Percentiles rank a stretch among this genome's conserved stretches.
phyloP scores from a whole-genome alignment of 225 moss, liverwort and hornwort genomes.

The Rhytidiadelphus loreus region DNA sequence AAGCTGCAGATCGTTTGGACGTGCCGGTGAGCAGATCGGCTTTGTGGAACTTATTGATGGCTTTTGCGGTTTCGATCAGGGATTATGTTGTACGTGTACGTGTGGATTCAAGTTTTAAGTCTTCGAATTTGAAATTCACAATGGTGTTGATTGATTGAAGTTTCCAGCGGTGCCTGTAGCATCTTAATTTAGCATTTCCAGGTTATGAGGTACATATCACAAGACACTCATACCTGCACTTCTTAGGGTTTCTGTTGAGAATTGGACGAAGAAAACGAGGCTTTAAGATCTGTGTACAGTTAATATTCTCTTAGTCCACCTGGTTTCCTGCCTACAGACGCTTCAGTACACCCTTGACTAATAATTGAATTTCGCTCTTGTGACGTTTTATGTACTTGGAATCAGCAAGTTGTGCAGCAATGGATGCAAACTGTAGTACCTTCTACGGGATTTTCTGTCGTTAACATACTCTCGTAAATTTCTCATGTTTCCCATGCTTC shows the following conservation, averaged over 20 bases:
- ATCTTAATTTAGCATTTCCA: background rate
- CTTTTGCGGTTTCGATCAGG: background rate
- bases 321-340: background rate
- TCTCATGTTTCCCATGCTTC: too few species aligned
- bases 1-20: background rate
- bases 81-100: background rate
- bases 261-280: background rate
- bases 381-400: background rate
- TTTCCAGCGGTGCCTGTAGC: background rate
- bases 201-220: background rate
- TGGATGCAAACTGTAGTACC: too few species aligned
- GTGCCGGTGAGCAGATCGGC: too few species aligned
- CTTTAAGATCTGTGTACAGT: too few species aligned
- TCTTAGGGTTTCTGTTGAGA: background rate
- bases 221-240: background rate
- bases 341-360: background rate
- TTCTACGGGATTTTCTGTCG: too few species aligned
- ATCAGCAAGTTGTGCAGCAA: too few species aligned
- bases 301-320: background rate
- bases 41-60: background rate
- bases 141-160: background rate
- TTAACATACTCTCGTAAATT: too few species aligned
- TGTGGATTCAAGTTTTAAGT: background rate
- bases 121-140: background rate
- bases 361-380: background rate